Conservation (phyloP, 805 yeast species). For the Nakazawaea peltata region DNA sequence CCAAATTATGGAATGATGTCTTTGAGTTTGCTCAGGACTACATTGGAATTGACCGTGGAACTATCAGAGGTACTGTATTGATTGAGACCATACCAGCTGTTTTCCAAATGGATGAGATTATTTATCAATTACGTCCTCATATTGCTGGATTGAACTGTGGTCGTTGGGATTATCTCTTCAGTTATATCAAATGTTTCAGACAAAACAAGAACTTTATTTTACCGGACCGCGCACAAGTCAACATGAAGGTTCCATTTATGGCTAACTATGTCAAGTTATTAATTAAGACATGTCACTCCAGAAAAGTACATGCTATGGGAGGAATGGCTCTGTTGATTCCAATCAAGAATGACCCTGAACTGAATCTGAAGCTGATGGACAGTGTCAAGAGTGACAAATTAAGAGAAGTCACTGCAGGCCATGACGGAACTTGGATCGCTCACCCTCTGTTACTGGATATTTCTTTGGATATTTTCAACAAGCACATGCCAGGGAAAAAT, state of each 20-base stretch:
- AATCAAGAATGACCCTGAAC: constrained; percentile 52
- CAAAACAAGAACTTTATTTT: constrained; percentile 53
- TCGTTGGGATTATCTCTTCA: constrained; percentile 72
- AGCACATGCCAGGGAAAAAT: constrained; percentile 70
- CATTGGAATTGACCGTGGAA: constrained; percentile 55
- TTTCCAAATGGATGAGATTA: constrained; percentile 73
- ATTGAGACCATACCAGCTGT: constrained; percentile 70
- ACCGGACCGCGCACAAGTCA: constrained; percentile 65
- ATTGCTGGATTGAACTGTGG: constrained; percentile 71
- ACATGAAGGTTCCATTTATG: constrained; percentile 67
- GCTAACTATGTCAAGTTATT: constrained; percentile 54
- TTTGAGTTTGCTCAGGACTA: constrained; percentile 60
- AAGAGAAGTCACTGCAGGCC: constrained; percentile 60
- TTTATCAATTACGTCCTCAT: constrained; percentile 64
- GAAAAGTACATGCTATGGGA: constrained; percentile 72
- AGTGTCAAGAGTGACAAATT: constrained; percentile 62
- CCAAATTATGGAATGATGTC: constrained; percentile 68
- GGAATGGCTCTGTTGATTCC: constrained; percentile 80
- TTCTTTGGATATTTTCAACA: constrained; percentile 61
- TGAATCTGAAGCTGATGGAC: constrained; percentile 58
- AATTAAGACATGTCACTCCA: constrained; percentile 60
- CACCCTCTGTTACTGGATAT: constrained; percentile 65
- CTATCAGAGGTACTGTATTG: constrained; percentile 64
- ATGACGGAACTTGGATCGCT: constrained; percentile 76
- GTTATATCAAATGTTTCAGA: constrained; percentile 58